A percentile compares a stretch with the other conserved stretches of the same genome.
Evolutionary conservation across 1,284 basidiomycete species (phyloP).

Genomic region (Ganoderma lucidum): DNA sequence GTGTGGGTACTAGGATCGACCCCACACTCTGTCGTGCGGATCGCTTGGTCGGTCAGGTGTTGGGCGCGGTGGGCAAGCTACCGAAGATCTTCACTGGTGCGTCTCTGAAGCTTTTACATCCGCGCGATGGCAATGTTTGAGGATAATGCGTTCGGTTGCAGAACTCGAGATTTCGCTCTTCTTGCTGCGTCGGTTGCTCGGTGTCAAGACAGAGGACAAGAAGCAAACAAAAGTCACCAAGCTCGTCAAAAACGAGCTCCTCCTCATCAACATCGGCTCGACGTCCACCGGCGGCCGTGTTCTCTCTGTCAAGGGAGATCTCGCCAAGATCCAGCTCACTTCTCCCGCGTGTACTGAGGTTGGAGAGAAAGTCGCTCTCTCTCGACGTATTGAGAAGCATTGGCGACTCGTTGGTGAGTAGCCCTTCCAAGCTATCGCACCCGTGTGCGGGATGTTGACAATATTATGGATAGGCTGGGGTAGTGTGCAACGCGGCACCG

Average conservation of each 20-base stretch:
- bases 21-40: slow-evolving; percentile 98
- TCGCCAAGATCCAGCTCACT: slow-evolving; percentile 92
- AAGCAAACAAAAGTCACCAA: slow-evolving; percentile 98
- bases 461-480: slow-evolving; percentile 54
- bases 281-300: slow-evolving; percentile 95
- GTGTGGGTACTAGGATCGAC: slow-evolving; percentile 97
- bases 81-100: slow-evolving; percentile 92
- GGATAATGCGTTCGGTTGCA: slow-evolving; percentile 37
- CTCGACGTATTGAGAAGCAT: slow-evolving; percentile 95
- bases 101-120: slow-evolving; percentile 30
- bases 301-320: slow-evolving; percentile 89
- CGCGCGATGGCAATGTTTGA: background rate
- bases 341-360: slow-evolving; percentile 94
- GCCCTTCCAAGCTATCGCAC: background rate
- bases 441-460: slow-evolving; percentile 7
- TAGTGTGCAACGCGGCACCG: slow-evolving; percentile 63
- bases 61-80: slow-evolving; percentile 93
- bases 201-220: slow-evolving; percentile 98
- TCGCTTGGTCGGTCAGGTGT: slow-evolving; percentile 94
- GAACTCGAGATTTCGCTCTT: slow-evolving; percentile 93
- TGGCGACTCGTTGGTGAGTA: slow-evolving; percentile 88
- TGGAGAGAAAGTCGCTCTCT: slow-evolving; percentile 94
- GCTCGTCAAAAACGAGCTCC: slow-evolving; percentile 91
- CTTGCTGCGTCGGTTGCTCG: slow-evolving; percentile 93
- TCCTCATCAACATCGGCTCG: slow-evolving; percentile 94